Base-by-base conservation (phyloP, 371 early-diverging fungal species). In the Coemansia sp. region DNA sequence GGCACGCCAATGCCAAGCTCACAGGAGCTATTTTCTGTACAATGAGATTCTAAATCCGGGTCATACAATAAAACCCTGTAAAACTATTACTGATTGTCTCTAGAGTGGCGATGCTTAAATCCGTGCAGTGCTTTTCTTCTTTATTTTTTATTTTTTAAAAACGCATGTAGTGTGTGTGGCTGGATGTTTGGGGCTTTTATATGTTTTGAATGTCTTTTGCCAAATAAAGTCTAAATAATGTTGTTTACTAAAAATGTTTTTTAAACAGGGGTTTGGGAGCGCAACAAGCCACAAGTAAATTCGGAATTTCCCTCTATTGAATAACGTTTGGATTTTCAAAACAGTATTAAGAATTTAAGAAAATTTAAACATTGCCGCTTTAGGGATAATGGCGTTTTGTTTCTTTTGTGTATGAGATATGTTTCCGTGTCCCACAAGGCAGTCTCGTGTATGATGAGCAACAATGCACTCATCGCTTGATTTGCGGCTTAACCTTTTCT, bases 31-130 rank as follows among this genome's bases (percentile, higher is more conserved):
- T 5, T 28, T 16, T n/a, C 16, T 16, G 44, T n/a, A 55, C 7
- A n/a, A n/a, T 18, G 16, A 55, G 56, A 16, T 55, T 28, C 56
- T n/a, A 28, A 26, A 28, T 55, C 14, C 30, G 30, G n/a, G n/a
- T 30, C n/a, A 14, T 9, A 55, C 56, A 55, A 55, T 55, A 28
- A 55, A 26, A 23, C 56, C 30, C 56, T 30, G 25, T 30, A n/a
- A 30, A 55, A 30, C 30, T n/a, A 55, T 30, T 21, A 20, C 50
- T 18, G 20, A 50, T 50, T 50, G 50, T 50, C 20, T 9, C 9
- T 47, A 1, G 18, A 50, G 61, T 61, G 61, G 61, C 61, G 61
- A 61, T 61, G 61, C 61, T 61, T 61, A 61, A 61, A 50, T 44
- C 33, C 28, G 33, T 33, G 33, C 33, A 33, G 33, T 9, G 33